Percentiles rank a stretch among this genome's conserved stretches.
These are phyloP conservation scores for Heteromeles arbutifolia DNA, from an alignment of 306 rosid species.

Conservation along the genomic window DNA sequence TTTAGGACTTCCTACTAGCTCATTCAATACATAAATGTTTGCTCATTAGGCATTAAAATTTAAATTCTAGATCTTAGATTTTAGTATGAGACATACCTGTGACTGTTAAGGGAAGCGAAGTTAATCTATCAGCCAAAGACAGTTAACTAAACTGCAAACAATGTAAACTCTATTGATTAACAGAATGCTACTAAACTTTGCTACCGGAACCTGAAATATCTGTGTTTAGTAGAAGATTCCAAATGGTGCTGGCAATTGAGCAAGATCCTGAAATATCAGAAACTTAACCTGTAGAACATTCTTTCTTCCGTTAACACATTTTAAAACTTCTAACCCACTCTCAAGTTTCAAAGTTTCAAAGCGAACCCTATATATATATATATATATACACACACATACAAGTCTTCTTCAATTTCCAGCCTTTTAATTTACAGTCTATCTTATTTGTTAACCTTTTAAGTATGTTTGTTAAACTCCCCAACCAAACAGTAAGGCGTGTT, in stretches of 20 bases:
- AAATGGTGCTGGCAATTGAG: conserved; percentile 50
- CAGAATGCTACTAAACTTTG: conserved; percentile 1
- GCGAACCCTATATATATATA: too few species aligned
- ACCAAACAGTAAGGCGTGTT: too few species aligned
- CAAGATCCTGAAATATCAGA: conserved; percentile 49
- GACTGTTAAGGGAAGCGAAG: conserved; percentile 40
- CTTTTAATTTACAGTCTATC: too few species aligned
- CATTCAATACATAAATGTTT: neutral
- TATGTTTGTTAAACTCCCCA: too few species aligned
- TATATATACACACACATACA: too few species aligned
- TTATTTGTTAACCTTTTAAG: too few species aligned
- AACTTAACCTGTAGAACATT: conserved; percentile 41
- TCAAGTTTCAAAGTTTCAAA: neutral
- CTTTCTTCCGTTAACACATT: conserved; percentile 1
- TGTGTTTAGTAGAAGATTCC: conserved; percentile 37
- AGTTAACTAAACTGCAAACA: conserved; percentile 47
- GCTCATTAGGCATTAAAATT: neutral
- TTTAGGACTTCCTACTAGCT: neutral
- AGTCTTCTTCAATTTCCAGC: too few species aligned
- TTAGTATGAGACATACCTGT: conserved; percentile 27
- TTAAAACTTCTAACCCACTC: conserved; percentile 8
- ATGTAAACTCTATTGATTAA: neutral
- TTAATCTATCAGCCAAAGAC: conserved; percentile 45
- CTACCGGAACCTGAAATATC: conserved; percentile 19
- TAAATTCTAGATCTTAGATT: neutral